Evolutionary conservation across 2,329 filamentous ascomycete genomes (phyloP).

Genomic region (Triangularia setosa): DNA sequence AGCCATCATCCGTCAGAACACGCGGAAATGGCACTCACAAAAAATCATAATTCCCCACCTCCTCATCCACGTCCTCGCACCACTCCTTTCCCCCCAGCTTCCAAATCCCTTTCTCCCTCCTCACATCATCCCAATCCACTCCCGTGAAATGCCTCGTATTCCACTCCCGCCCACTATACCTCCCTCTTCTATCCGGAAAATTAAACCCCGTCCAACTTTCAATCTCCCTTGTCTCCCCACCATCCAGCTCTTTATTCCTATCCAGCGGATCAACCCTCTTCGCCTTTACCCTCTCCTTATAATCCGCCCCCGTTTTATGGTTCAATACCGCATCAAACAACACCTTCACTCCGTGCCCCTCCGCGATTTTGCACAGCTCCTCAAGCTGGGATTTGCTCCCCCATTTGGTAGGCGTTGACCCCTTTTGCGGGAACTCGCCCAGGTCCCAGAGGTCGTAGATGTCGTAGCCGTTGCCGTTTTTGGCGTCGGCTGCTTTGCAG

Average conservation of each 20-base stretch:
- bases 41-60: conserved; percentile 60
- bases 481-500: conserved; percentile 58
- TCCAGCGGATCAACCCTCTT: conserved; percentile 35
- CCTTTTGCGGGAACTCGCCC: conserved; percentile 71
- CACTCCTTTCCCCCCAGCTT: conserved; percentile 62
- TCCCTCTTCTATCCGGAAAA: conserved; percentile 57
- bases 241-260: conserved; percentile 49
- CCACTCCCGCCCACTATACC: conserved; percentile 61
- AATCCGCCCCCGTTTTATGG: conserved; percentile 67
- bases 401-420: conserved; percentile 62
- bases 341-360: conserved; percentile 51
- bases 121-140: conserved; percentile 59
- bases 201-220: conserved; percentile 65
- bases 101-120: conserved; percentile 58
- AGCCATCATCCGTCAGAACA: neutral
- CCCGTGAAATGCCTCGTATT: conserved; percentile 65
- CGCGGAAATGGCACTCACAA: conserved; percentile 25
- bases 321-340: conserved; percentile 71
- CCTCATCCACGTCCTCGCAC: conserved; percentile 51
- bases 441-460: conserved; percentile 67
- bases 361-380: conserved; percentile 44
- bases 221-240: conserved; percentile 58
- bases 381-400: conserved; percentile 59
- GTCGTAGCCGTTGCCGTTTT: conserved; percentile 63
- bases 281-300: conserved; percentile 26